A percentile compares a stretch with the other conserved stretches of the same genome.
These are phyloP conservation scores for Annona squamosa DNA, from an alignment of 164 flowering plant species.

Conservation along the genomic window DNA sequence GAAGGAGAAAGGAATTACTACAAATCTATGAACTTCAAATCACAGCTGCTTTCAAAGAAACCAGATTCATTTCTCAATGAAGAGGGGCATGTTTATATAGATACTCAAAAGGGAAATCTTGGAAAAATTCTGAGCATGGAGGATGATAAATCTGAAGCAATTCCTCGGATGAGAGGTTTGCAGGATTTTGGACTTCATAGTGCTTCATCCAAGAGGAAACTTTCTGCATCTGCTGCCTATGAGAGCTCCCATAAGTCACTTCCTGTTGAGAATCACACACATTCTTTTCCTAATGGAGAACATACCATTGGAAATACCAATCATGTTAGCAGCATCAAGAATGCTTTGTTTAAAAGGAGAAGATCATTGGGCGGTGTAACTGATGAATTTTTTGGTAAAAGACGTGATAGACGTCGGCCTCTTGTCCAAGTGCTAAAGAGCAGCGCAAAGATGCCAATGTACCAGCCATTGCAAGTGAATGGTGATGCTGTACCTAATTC, in stretches of 20 bases:
- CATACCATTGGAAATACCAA: conserved; percentile 21
- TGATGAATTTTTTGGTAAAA: conserved; percentile 12
- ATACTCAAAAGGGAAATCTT: conserved; percentile 20
- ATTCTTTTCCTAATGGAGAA: conserved; percentile 19
- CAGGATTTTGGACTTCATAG: conserved; percentile 65
- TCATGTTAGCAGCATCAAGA: conserved; percentile 27
- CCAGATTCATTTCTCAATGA: conserved; percentile 22
- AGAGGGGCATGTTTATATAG: conserved; percentile 11
- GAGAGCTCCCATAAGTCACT: conserved; percentile 23
- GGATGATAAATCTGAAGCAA: conserved; percentile 40
- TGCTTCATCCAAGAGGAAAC: conserved; percentile 37
- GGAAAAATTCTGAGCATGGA: conserved; percentile 31
- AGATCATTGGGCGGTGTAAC: conserved; percentile 22
- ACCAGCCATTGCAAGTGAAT: conserved; percentile 27
- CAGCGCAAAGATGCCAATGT: conserved; percentile 26
- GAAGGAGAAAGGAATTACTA: conserved; percentile 19
- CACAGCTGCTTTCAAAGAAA: conserved; percentile 23
- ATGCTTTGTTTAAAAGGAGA: conserved; percentile 30
- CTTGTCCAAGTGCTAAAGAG: conserved; percentile 42
- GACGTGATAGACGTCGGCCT: conserved; percentile 40
- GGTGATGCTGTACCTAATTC: conserved; percentile 24
- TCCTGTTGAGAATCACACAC: conserved; percentile 18
- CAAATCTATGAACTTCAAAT: conserved; percentile 24
- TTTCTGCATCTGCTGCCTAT: conserved; percentile 21
- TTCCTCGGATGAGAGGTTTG: conserved; percentile 69